Conservation (phyloP, 306 rosid genomes). For the Hippophae rhamnoides region DNA sequence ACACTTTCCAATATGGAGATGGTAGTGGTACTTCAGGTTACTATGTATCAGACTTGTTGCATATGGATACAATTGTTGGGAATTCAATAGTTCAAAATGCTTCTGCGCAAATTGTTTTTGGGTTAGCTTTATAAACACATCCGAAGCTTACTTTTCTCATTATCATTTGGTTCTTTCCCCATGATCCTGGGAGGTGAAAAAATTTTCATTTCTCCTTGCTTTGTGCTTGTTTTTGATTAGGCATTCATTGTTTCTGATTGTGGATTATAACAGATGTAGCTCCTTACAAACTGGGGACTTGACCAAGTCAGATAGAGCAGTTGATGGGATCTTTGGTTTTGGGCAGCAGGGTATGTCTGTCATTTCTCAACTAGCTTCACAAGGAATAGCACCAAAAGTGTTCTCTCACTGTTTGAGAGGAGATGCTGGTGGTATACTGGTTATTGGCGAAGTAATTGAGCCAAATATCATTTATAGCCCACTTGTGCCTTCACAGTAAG, state of each 20-base stretch:
- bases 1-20: slow-evolving; percentile 89
- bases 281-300: slow-evolving; percentile 72
- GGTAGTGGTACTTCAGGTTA: slow-evolving; percentile 96
- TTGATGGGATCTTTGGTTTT: slow-evolving; percentile 92
- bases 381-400: slow-evolving; percentile 67
- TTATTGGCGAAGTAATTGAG: slow-evolving; percentile 84
- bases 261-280: slow-evolving; percentile 70
- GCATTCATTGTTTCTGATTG: slow-evolving; percentile 22
- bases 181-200: neutral
- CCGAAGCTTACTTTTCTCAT: slow-evolving; percentile 2
- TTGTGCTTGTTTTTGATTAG: slow-evolving; percentile 20
- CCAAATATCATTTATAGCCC: slow-evolving; percentile 80
- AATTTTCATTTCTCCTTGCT: neutral
- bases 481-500: slow-evolving; percentile 87
- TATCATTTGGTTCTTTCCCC: neutral
- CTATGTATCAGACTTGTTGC: slow-evolving; percentile 67
- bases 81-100: slow-evolving; percentile 53
- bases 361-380: slow-evolving; percentile 83
- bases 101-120: slow-evolving; percentile 72
- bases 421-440: slow-evolving; percentile 87
- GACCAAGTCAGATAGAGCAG: slow-evolving; percentile 84
- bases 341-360: slow-evolving; percentile 85
- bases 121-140: slow-evolving; percentile 45
- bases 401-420: slow-evolving; percentile 97
- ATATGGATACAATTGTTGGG: slow-evolving; percentile 46